Percentiles rank a stretch among this genome's conserved stretches.
These are phyloP conservation scores for Coccomyxa sp. DNA, from an alignment of 139 green algal species.

Conservation along the genomic window DNA sequence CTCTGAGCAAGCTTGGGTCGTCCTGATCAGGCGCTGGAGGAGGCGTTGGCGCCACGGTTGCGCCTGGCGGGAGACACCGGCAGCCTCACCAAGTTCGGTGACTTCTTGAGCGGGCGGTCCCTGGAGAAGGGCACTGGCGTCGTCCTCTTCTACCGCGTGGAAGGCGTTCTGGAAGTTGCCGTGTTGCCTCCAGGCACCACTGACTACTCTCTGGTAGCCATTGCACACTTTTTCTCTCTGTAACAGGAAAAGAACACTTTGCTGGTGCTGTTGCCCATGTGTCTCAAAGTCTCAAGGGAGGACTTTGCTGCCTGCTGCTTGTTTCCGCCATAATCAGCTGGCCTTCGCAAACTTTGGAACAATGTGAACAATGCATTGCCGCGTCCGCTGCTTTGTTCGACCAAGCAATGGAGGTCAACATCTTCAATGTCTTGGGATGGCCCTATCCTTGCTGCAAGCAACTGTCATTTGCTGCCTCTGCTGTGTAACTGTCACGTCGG, in stretches of 20 bases:
- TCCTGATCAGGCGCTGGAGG: conserved; percentile 72
- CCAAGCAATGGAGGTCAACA: background rate
- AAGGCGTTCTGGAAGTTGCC: conserved; percentile 37
- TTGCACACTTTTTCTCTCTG: background rate
- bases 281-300: background rate
- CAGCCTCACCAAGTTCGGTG: conserved; percentile 52
- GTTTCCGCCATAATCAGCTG: no score
- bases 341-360: no score
- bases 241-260: background rate
- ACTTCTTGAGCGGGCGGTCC: conserved; percentile 42
- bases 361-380: background rate
- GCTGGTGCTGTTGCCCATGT: background rate
- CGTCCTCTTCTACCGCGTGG: conserved; percentile 34
- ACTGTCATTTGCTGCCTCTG: background rate
- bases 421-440: background rate
- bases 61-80: conserved; percentile 42
- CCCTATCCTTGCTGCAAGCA: background rate
- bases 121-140: conserved; percentile 49
- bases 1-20: no score
- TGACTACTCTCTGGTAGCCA: conserved; percentile 20
- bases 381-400: background rate
- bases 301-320: background rate
- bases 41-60: conserved; percentile 63
- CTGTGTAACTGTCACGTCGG: background rate
- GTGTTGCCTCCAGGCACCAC: background rate